Percentiles rank a stretch among this genome's conserved stretches.
These are phyloP conservation scores for Melaleuca alternifolia DNA, from an alignment of 345 rosid species.

Conservation along the genomic window DNA sequence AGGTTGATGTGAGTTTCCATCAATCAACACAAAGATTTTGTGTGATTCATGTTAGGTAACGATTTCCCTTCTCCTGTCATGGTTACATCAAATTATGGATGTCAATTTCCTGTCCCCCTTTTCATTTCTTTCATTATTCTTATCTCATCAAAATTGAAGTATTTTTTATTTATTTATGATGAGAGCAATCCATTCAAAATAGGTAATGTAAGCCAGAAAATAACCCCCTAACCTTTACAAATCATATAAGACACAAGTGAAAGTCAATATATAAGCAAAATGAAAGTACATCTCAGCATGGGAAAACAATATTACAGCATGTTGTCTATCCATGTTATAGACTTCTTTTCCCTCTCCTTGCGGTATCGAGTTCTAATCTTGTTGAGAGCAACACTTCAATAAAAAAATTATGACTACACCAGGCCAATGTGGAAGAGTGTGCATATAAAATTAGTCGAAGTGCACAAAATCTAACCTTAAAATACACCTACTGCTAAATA, in stretches of 20 bases:
- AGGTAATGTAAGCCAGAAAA: not conserved
- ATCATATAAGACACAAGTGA: not conserved
- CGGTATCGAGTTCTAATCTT: not conserved
- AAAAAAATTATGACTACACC: not conserved
- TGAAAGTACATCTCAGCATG: not conserved
- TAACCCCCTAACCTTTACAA: not conserved
- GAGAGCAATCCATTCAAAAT: not conserved
- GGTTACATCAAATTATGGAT: not conserved
- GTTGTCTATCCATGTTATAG: not conserved
- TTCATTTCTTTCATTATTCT: not conserved
- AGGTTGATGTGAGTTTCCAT: not conserved
- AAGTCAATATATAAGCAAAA: not conserved
- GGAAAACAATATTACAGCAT: not conserved
- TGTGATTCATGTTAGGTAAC: not conserved
- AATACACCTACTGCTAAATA: not conserved
- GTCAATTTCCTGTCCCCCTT: not conserved
- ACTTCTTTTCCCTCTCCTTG: not conserved
- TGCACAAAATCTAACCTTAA: not conserved
- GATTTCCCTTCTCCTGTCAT: not conserved
- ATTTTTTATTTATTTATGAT: not conserved
- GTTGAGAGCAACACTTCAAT: not conserved
- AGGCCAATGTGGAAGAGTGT: not conserved
- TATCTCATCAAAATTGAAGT: not conserved
- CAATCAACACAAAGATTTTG: not conserved
- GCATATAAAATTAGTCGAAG: not conserved